Base-by-base conservation (phyloP, 352 stramenopile genomes). In the Plasmopara viticola region DNA sequence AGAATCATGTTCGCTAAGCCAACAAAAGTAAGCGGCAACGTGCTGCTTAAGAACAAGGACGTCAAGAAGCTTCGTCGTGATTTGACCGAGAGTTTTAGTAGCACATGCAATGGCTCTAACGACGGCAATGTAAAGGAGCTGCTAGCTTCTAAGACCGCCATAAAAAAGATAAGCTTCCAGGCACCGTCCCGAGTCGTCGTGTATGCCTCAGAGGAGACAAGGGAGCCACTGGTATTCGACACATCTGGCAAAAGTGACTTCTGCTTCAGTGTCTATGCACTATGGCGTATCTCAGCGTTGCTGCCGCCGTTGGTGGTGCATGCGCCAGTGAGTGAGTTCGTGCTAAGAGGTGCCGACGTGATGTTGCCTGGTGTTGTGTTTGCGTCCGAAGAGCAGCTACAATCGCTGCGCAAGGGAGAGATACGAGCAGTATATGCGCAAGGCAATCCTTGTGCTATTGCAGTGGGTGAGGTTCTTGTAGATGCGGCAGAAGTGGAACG, bases 281-380 rank as follows among this genome's bases (percentile, higher is more conserved):
- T 94, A 9, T 94, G 84, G 84, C 53, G 58, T 1, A 53, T 58
- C 4, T 57, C 76, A 0, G 46, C 63, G 18, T 44, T 90, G 18
- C 57, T 94, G 34, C 81, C 79, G 7, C 47, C 58, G 25, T 51
- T 94, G 38, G 51, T 69, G 29, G 80, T 94, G 33, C 79, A 94
- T 48, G 78, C 79, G 9, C 79, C 80, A 4, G 84, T 90, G 62
- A 94, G 84, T 44, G 64, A 87, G 43, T 94, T 86, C 29, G 72
- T 92, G 34, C 56, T 94, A 20, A 73, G 81, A 31, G 84, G 84
- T 7, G 84, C 84, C 0, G 84, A 92, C 44, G 78, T 91, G 44
- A 94, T 94, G 84, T 63, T 91, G 34, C 84, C 84, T 0, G 84
- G 84, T 5, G 81, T 94, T 2, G 72, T 94, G 6, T 84, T 88